A percentile compares a stretch with the other conserved stretches of the same genome.
These are phyloP conservation scores for Aphanoascus verrucosus DNA, from an alignment of 2,329 filamentous ascomycete species.

Conservation along the genomic window DNA sequence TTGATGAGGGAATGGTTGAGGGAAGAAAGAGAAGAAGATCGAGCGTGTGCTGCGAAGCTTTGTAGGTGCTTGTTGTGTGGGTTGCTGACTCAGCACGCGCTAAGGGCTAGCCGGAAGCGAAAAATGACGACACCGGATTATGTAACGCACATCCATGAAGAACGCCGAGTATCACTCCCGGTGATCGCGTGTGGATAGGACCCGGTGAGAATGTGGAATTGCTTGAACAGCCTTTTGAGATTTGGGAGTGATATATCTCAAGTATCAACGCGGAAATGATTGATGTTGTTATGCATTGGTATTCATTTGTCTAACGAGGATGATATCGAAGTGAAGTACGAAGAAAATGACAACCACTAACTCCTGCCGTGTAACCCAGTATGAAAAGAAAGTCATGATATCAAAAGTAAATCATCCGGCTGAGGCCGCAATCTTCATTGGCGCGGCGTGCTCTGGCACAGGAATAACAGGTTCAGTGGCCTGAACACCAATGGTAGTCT, in stretches of 20 bases:
- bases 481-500: slow-evolving; percentile 47
- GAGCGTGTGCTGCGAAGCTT: slow-evolving; percentile 22
- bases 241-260: too few relatives aligned
- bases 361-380: background rate
- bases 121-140: slow-evolving; percentile 1
- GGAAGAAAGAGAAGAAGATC: slow-evolving; percentile 28
- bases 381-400: background rate
- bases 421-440: background rate
- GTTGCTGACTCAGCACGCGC: slow-evolving; percentile 31
- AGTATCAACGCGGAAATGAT: too few relatives aligned
- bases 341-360: background rate
- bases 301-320: too few relatives aligned
- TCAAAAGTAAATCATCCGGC: background rate
- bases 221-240: too few relatives aligned
- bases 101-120: slow-evolving; percentile 26
- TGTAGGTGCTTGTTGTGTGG: slow-evolving; percentile 27
- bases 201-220: too few relatives aligned
- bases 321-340: too few relatives aligned
- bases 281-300: too few relatives aligned
- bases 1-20: slow-evolving; percentile 35
- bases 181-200: too few relatives aligned
- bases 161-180: too few relatives aligned
- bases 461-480: background rate
- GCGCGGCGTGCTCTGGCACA: background rate
- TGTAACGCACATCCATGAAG: background rate